Conservation (phyloP, 495 filamentous ascomycete species). For the Daldinia decipiens region DNA sequence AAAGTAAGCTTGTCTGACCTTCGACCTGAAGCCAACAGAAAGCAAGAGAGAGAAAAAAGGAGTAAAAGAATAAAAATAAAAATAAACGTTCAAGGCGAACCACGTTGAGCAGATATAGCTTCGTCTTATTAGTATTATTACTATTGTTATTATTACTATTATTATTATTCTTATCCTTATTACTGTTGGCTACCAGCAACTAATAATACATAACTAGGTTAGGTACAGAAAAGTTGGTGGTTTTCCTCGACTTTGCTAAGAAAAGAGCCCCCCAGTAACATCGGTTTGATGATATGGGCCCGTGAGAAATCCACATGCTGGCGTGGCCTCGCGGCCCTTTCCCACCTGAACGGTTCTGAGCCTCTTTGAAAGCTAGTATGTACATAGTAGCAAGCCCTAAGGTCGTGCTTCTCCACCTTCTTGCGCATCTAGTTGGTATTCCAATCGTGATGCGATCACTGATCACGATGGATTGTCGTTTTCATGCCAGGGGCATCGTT, state of each 20-base stretch:
- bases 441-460: background rate
- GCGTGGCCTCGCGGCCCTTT: conserved; percentile 26
- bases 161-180: background rate
- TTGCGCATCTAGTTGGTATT: conserved; percentile 24
- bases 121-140: conserved; percentile 21
- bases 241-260: conserved; percentile 32
- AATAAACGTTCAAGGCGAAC: conserved; percentile 7
- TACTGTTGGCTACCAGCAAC: background rate
- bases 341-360: background rate
- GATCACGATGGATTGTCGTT: conserved; percentile 12
- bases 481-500: conserved; percentile 34
- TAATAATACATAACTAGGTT: too few species aligned
- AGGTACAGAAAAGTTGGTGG: conserved; percentile 16
- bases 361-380: conserved; percentile 1
- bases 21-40: conserved; percentile 18
- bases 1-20: conserved; percentile 41
- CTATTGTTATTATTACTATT: conserved; percentile 3
- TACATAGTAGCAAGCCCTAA: conserved; percentile 13
- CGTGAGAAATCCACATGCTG: conserved; percentile 39
- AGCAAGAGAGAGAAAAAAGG: background rate
- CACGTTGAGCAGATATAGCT: conserved; percentile 15
- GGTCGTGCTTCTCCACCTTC: conserved; percentile 22
- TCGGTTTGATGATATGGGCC: conserved; percentile 36
- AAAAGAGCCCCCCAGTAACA: conserved; percentile 32
- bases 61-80: background rate